Conservation (phyloP, 306 rosid genomes). For the Prosopis cineraria region DNA sequence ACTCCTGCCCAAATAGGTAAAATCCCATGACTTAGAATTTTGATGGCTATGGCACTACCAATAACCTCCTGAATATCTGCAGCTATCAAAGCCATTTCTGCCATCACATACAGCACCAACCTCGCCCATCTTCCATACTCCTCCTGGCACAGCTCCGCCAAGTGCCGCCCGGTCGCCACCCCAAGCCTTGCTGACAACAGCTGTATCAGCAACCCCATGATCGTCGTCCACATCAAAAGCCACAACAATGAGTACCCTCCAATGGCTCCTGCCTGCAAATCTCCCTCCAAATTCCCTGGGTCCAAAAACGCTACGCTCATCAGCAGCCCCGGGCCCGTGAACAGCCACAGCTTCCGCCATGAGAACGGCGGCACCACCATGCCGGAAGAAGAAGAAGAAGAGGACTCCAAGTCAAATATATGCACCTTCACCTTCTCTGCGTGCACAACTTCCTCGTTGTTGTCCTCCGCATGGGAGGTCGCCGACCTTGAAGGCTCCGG, state of each 20-base stretch:
- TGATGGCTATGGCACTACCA: conserved; percentile 82
- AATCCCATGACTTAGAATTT: conserved; percentile 67
- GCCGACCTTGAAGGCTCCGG: background rate
- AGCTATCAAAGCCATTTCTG: conserved; percentile 74
- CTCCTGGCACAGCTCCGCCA: conserved; percentile 76
- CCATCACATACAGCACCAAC: conserved; percentile 54
- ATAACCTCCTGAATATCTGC: conserved; percentile 87
- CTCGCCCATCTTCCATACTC: conserved; percentile 74
- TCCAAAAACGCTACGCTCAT: conserved; percentile 84
- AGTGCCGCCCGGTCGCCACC: conserved; percentile 70
- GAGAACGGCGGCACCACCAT: conserved; percentile 54
- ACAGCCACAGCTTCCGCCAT: conserved; percentile 74
- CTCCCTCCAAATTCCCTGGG: conserved; percentile 78
- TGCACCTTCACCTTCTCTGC: conserved; percentile 48
- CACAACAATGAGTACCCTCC: conserved; percentile 77
- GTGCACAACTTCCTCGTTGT: conserved; percentile 4
- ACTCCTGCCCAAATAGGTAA: conserved; percentile 85
- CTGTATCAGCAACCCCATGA: conserved; percentile 67
- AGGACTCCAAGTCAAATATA: conserved; percentile 44
- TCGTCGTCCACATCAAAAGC: conserved; percentile 72
- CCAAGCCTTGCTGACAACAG: conserved; percentile 71
- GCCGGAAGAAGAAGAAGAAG: background rate
- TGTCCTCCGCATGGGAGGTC: background rate
- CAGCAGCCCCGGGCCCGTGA: conserved; percentile 74
- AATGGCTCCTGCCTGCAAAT: conserved; percentile 63